Conservation (phyloP, 2,329 filamentous ascomycete genomes). For the Magnaporthiopsis incrustans region DNA sequence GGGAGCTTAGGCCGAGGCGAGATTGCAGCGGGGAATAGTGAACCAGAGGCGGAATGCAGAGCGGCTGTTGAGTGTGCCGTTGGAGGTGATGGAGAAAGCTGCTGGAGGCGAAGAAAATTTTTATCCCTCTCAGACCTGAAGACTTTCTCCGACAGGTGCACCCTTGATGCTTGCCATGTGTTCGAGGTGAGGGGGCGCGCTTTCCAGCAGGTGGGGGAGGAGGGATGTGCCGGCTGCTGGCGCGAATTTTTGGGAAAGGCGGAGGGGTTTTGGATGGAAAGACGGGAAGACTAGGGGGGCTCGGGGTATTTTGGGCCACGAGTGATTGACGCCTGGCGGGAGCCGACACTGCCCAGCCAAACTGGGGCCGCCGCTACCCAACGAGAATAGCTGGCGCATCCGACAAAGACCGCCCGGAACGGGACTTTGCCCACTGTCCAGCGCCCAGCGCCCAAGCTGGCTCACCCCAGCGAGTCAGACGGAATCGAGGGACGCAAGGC, state of each 20-base stretch:
- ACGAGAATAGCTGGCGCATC: not conserved
- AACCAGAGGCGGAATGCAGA: slow-evolving; percentile 1
- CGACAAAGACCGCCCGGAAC: not conserved
- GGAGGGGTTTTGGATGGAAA: slow-evolving; percentile 3
- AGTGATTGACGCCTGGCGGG: too few species aligned
- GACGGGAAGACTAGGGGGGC: not conserved
- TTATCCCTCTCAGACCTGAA: slow-evolving; percentile 5
- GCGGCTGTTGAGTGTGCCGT: not conserved
- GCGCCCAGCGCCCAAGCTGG: slow-evolving; percentile 9
- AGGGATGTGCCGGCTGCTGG: slow-evolving; percentile 5
- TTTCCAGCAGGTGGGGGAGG: slow-evolving; percentile 12
- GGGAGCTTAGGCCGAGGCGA: not conserved
- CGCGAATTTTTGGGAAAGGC: slow-evolving; percentile 1
- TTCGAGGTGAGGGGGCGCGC: slow-evolving; percentile 16
- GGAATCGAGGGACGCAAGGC: not conserved
- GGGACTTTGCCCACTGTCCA: not conserved
- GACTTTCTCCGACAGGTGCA: slow-evolving; percentile 10
- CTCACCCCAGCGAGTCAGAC: slow-evolving; percentile 22
- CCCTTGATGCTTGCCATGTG: slow-evolving; percentile 24
- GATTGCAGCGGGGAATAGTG: not conserved
- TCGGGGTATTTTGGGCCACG: not conserved
- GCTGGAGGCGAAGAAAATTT: slow-evolving; percentile 5
- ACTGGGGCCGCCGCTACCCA: not conserved
- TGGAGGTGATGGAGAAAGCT: too few species aligned
- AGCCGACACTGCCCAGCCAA: too few species aligned